phyloP scores from a whole-genome alignment of 495 filamentous ascomycete species.

The Bathelium albidoporum region DNA sequence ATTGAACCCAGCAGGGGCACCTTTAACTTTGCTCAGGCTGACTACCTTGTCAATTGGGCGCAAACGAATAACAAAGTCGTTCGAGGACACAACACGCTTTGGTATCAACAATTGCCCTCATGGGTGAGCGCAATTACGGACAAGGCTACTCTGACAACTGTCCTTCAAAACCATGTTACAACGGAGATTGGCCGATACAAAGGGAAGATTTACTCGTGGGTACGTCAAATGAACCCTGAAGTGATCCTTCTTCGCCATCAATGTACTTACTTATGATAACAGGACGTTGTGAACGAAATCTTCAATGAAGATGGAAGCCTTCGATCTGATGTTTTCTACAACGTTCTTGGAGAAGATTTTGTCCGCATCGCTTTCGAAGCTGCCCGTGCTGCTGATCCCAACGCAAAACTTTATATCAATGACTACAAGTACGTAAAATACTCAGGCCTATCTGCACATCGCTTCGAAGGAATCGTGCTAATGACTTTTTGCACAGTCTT shows the following conservation, averaged over 20 bases:
- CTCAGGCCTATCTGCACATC: constrained; percentile 23
- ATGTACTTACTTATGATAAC: constrained; percentile 8
- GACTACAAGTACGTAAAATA: constrained; percentile 48
- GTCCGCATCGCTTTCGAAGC: constrained; percentile 54
- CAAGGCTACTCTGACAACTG: constrained; percentile 39
- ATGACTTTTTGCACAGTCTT: constrained; percentile 21
- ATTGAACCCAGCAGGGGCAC: constrained; percentile 37
- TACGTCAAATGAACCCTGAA: constrained; percentile 13
- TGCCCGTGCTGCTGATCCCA: constrained; percentile 47
- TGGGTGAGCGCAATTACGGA: constrained; percentile 49
- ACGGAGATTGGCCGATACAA: constrained; percentile 48
- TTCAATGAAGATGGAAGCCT: constrained; percentile 54
- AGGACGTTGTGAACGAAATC: constrained; percentile 62
- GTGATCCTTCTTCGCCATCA: constrained; percentile 10
- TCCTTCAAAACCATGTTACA: constrained; percentile 50
- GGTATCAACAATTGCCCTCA: constrained; percentile 53
- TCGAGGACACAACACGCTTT: constrained; percentile 54
- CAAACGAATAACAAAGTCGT: constrained; percentile 44
- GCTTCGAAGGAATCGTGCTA: constrained; percentile 3
- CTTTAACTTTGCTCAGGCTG: constrained; percentile 43
- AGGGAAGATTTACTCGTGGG: constrained; percentile 53
- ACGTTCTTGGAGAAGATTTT: constrained; percentile 46
- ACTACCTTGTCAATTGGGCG: constrained; percentile 53
- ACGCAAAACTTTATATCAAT: constrained; percentile 57
- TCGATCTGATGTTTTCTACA: constrained; percentile 46